Evolutionary conservation across 768 basidiomycete species (phyloP).

Genomic region (Termitomyces sp.): DNA sequence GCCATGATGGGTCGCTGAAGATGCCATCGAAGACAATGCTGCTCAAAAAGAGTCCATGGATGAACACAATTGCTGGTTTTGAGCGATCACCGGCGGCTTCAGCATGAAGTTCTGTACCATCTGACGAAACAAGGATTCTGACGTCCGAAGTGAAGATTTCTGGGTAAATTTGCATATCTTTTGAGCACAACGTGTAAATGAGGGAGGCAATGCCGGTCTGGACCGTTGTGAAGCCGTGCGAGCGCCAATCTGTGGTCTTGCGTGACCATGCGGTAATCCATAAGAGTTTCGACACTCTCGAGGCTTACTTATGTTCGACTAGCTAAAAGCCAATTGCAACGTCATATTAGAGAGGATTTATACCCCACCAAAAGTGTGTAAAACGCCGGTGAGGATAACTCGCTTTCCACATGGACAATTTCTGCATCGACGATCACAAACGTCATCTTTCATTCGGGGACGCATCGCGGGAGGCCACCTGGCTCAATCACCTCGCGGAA

Average conservation of each 20-base stretch:
- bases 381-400: background rate
- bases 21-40: conserved; percentile 28
- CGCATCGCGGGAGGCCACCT: background rate
- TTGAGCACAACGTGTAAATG: background rate
- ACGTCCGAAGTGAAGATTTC: conserved; percentile 5
- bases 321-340: background rate
- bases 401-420: background rate
- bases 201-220: background rate
- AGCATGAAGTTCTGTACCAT: conserved; percentile 32
- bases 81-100: conserved; percentile 29
- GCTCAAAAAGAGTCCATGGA: conserved; percentile 29
- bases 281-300: background rate
- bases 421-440: background rate
- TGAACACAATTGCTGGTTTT: conserved; percentile 32
- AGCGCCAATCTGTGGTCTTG: background rate
- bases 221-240: background rate
- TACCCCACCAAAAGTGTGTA: no score
- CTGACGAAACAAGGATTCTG: conserved; percentile 24
- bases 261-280: no score
- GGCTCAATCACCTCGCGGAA: background rate
- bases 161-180: conserved; percentile 4
- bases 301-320: background rate
- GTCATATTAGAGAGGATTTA: background rate
- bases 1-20: conserved; percentile 25
- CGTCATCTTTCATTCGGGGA: background rate